Percentiles rank a stretch among this genome's conserved stretches.
These are phyloP conservation scores for Kernera saxatilis DNA, from an alignment of 345 rosid genomes.

Conservation along the genomic window DNA sequence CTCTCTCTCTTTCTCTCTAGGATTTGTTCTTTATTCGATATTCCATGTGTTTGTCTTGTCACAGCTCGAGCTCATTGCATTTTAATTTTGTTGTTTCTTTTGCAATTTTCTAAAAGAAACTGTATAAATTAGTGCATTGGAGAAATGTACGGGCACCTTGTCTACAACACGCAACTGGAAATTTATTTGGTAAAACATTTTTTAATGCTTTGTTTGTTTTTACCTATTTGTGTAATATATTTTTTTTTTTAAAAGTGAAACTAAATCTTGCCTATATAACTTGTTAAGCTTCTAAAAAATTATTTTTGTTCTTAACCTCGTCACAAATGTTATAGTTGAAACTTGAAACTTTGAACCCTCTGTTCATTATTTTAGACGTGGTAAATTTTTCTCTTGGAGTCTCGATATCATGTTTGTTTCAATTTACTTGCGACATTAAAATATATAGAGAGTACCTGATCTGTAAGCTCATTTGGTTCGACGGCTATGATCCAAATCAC, in stretches of 20 bases:
- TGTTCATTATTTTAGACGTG: too few relatives aligned
- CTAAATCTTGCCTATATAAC: background rate
- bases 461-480: too few relatives aligned
- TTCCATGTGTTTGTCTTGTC: constrained; percentile 89
- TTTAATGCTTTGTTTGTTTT: background rate
- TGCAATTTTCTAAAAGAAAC: background rate
- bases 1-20: constrained; percentile 34
- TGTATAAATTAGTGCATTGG: constrained; percentile 21
- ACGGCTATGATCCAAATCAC: too few relatives aligned
- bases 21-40: constrained; percentile 59
- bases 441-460: too few relatives aligned
- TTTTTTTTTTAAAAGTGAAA: too few relatives aligned
- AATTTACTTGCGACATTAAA: too few relatives aligned
- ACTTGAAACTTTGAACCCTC: too few relatives aligned
- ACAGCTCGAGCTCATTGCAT: constrained; percentile 18
- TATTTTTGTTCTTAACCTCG: too few relatives aligned
- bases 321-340: too few relatives aligned
- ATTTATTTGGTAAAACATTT: background rate
- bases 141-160: constrained; percentile 32
- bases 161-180: background rate
- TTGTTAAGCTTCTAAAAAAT: background rate
- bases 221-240: background rate
- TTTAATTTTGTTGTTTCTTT: background rate
- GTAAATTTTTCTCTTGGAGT: too few relatives aligned
- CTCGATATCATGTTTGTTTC: too few relatives aligned